Percentiles rank a stretch among this genome's conserved stretches.
Conservation (phyloP, 2,329 filamentous ascomycete species). For the Xylaria sp. region DNA sequence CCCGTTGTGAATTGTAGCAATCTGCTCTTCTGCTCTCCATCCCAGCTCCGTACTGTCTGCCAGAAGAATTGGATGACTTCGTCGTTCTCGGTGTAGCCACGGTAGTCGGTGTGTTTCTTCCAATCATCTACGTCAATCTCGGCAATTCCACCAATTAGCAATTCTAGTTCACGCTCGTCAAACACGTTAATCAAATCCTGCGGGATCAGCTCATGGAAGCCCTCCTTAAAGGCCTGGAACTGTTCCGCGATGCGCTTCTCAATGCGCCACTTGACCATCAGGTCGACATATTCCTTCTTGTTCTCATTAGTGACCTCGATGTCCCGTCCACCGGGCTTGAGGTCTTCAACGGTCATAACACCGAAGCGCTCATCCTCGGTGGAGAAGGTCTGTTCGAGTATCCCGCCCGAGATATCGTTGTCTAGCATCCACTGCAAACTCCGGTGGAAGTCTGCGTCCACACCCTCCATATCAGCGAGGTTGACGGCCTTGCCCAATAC, state of each 20-base stretch:
- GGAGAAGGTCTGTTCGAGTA: conserved; percentile 93
- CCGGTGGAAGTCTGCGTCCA: conserved; percentile 96
- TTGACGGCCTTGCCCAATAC: conserved; percentile 90
- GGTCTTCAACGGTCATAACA: conserved; percentile 88
- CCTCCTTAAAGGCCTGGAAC: conserved; percentile 96
- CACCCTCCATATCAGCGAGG: conserved; percentile 96
- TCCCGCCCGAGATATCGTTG: conserved; percentile 90
- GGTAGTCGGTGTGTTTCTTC: conserved; percentile 99
- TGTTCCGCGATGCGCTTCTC: conserved; percentile 98
- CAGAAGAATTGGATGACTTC: conserved; percentile 99
- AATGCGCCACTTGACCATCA: conserved; percentile 99
- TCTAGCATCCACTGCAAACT: conserved; percentile 98
- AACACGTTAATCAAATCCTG: conserved; percentile 97
- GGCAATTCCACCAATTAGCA: conserved; percentile 98
- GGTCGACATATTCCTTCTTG: conserved; percentile 97
- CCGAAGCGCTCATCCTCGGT: conserved; percentile 98
- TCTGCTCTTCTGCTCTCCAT: conserved; percentile 96
- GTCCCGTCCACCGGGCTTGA: conserved; percentile 86
- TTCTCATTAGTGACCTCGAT: conserved; percentile 98
- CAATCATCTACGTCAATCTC: conserved; percentile 99
- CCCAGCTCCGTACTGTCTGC: conserved; percentile 96
- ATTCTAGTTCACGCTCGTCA: conserved; percentile 93
- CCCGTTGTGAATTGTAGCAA: conserved; percentile 96
- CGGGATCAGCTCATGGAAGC: conserved; percentile 97
- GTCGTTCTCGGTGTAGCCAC: conserved; percentile 96